phyloP scores from a whole-genome alignment of 257 asterid genomes.

The Salvia hispanica region DNA sequence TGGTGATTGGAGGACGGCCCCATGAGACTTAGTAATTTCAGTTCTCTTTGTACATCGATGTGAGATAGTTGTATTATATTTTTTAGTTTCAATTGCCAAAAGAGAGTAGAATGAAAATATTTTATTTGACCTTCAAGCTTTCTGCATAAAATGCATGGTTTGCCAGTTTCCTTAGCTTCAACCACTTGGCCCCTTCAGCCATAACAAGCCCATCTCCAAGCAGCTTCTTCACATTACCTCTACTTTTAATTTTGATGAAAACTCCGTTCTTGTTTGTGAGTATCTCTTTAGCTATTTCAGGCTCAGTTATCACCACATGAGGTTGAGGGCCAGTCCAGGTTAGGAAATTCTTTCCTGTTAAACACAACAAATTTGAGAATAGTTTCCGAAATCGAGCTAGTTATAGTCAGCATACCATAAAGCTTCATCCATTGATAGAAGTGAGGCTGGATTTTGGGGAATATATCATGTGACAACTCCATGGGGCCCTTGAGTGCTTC shows the following conservation, averaged over 20 bases:
- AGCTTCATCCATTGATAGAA: constrained; percentile 51
- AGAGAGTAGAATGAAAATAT: too few species aligned
- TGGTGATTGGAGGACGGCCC: too few species aligned
- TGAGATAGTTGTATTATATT: too few species aligned
- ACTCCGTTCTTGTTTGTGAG: constrained; percentile 45
- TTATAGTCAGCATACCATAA: constrained; percentile 41
- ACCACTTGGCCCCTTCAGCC: constrained; percentile 55
- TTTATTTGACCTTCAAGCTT: constrained; percentile 44
- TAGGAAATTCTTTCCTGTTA: constrained; percentile 50
- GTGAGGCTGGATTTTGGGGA: constrained; percentile 51
- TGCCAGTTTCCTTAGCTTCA: constrained; percentile 52
- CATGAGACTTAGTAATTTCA: too few species aligned
- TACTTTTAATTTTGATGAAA: constrained; percentile 37
- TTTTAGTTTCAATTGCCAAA: too few species aligned
- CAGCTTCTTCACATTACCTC: constrained; percentile 38
- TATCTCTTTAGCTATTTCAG: constrained; percentile 57
- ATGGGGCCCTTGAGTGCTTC: constrained; percentile 43
- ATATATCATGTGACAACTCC: constrained; percentile 65
- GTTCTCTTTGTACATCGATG: too few species aligned
- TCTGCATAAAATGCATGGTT: constrained; percentile 69
- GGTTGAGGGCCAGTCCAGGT: constrained; percentile 56
- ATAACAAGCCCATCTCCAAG: constrained; percentile 52
- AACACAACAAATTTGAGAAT: not conserved
- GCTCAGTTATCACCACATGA: constrained; percentile 57
- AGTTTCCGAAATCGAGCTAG: not conserved